Base-by-base conservation (phyloP, 768 basidiomycete genomes). In the Phanerodontia chrysosporium region DNA sequence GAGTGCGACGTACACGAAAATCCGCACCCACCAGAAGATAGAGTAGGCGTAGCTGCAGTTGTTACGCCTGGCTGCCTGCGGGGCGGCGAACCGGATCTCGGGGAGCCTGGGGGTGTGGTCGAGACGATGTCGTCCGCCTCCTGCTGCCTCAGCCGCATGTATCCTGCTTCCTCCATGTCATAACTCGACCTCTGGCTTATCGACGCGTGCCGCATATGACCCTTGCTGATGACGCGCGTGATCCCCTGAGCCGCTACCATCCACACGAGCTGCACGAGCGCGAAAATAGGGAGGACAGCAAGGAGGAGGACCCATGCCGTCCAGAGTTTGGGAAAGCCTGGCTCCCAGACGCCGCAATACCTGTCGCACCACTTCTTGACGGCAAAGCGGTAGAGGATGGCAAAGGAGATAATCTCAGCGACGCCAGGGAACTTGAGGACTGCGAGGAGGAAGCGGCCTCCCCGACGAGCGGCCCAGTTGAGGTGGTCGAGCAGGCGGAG, bases 1-100 rank as follows among this genome's bases (percentile, higher is more conserved):
- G 18, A 66, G 10, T 16, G 28, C 28, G 46, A 53, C 18, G 51
- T 59, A 66, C 45, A 64, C 28, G n/a, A 51, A 42, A 51, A 58
- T 25, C 28, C 62, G 61, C 2, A 48, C 30, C 51, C 52, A 59
- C 58, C 58, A 59, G 14, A 55, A 30, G 9, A 58, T 9, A 10
- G 46, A 22, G 48, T 8, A 30, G 24, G 18, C 22, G 5, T 12
- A 22, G 48, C 8, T 30, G 30, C 29, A 30, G 29, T 13, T 4
- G 21, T 16, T n/a, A 52, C 18, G 24, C 49, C 44, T 42, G 57
- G 57, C 39, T 36, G 27, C 16, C 27, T 28, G 25, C 22, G 45
- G 36, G 36, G 49, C 10, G 25, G 21, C 22, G 57, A 58, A 13
- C 21, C 12, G 5, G 36, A 18, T 32, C 49, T 29, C 3, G 57